Evolutionary conservation across 176 grass and related monocot species (phyloP), one percentile per base, ranked within the genome.

Genomic region (Musa itinerans): DNA sequence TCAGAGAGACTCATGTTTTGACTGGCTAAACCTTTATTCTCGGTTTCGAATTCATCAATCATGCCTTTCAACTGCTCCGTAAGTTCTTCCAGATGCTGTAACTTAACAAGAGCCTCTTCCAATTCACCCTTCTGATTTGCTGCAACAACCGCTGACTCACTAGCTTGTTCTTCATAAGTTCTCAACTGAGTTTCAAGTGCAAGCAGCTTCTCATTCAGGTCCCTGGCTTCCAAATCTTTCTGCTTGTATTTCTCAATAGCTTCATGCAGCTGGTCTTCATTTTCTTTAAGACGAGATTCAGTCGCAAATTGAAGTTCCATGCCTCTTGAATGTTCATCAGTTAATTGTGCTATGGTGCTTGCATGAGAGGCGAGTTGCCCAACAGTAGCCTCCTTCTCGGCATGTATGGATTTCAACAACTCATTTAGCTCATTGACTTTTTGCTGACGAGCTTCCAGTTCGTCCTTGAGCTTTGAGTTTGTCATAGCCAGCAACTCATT

Each of bases 101-200:
- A 27, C 73, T 87, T 89, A 16, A 78, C 62, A 10, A 82, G 54
- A 73, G 77, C 73, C 79, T 87, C 86, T 62, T 92, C 84, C 79
- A 78, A 79, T 58, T 92, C 70, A 53, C 75, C 53, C 69, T 89
- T 83, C 50, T 73, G 65, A 67, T 53, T 85, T 84, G 81, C 81
- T n/a, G 17, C 24, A 21, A 71, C 17, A 71, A 19, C 68, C 21
- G 68, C 53, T 55, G 72, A 56, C 51, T 74, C 72, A 27, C 52
- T 86, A 68, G 79, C 82, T 57, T 89, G 86, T 74, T 91, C 94
- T 80, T 89, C 83, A 27, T 89, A 90, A 83, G 81, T 87, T 58
- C 86, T 85, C 53, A 90, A 72, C 78, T 98, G 87, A 27, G 19
- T 54, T 83, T 87, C 82, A 53, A 90, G 76, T 26, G 76, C 78